These are phyloP conservation scores for Gastrolobium villosum DNA, from an alignment of 306 rosid genomes.

Conservation along the genomic window DNA sequence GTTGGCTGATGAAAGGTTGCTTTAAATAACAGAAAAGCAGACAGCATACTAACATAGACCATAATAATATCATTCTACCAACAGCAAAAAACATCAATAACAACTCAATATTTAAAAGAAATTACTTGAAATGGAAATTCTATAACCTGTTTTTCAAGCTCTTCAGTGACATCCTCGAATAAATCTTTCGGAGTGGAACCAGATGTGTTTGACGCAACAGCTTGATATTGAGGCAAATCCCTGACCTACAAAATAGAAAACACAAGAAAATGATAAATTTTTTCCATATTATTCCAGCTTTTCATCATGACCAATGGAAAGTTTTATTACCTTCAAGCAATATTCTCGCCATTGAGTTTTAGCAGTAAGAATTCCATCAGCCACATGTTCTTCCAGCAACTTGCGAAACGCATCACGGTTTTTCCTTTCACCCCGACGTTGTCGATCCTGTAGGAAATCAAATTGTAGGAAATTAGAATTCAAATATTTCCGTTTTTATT, in stretches of 20 bases:
- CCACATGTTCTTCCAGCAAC: conserved; percentile 84
- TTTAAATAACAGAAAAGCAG: conserved; percentile 16
- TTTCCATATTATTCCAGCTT: conserved; percentile 27
- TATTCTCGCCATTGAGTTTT: conserved; percentile 93
- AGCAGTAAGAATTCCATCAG: conserved; percentile 78
- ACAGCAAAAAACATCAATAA: conserved; percentile 8
- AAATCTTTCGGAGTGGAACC: conserved; percentile 98
- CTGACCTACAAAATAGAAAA: conserved; percentile 67
- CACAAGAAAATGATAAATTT: conserved; percentile 6
- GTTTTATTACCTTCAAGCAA: conserved; percentile 75
- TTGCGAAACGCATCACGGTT: conserved; percentile 95
- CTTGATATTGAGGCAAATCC: conserved; percentile 91
- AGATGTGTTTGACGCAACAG: conserved; percentile 84
- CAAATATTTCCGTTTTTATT: no score
- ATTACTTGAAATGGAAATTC: conserved; percentile 32
- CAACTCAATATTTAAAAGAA: conserved; percentile 26
- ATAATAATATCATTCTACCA: conserved; percentile 19
- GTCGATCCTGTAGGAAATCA: no score
- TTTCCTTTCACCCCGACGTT: conserved; percentile 89
- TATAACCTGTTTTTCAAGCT: conserved; percentile 79
- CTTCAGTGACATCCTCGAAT: conserved; percentile 88
- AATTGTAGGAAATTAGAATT: no score
- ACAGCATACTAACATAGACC: conserved; percentile 2
- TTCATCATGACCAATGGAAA: conserved; percentile 25
- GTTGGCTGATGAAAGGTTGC: conserved; percentile 24